These are phyloP conservation scores for Jaenimonas drosophilae DNA, from an alignment of 208 protist genomes.

Conservation along the genomic window DNA sequence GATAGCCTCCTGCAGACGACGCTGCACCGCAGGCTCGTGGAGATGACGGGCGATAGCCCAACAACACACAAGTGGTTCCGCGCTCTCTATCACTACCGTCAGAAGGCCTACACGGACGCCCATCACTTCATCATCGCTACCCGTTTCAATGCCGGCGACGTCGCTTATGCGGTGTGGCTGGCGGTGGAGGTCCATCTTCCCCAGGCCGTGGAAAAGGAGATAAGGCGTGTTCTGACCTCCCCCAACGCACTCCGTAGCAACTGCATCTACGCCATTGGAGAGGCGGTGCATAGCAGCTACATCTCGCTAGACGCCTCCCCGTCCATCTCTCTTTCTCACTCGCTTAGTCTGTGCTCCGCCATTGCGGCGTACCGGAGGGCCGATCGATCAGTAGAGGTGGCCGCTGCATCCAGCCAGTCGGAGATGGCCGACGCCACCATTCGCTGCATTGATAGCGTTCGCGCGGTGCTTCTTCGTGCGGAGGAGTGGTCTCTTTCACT, in stretches of 20 bases:
- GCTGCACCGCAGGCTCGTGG: conserved; percentile 24
- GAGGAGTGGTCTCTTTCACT: too few relatives aligned
- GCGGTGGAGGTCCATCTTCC: conserved; percentile 48
- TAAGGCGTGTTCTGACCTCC: conserved; percentile 22
- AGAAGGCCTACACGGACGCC: conserved; percentile 20
- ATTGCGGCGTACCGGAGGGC: conserved; percentile 39
- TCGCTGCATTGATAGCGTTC: too few relatives aligned
- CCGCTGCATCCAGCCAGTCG: neutral
- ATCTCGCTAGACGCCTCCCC: conserved; percentile 32
- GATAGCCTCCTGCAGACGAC: conserved; percentile 27
- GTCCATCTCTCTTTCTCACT: conserved; percentile 28
- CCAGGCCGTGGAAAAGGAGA: conserved; percentile 27
- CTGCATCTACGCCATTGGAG: conserved; percentile 38
- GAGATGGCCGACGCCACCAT: too few relatives aligned
- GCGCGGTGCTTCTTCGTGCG: too few relatives aligned
- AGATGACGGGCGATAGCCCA: conserved; percentile 21
- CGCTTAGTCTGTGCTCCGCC: conserved; percentile 37
- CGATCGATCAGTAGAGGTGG: conserved; percentile 2
- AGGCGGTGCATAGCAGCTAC: conserved; percentile 54
- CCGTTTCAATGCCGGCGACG: conserved; percentile 18
- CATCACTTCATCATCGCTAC: conserved; percentile 34
- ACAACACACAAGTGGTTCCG: conserved; percentile 47
- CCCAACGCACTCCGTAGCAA: conserved; percentile 19
- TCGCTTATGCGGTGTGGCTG: conserved; percentile 45
- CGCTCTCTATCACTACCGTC: conserved; percentile 34